A percentile compares a stretch with the other conserved stretches of the same genome.
Conservation (phyloP, 345 rosid genomes). For the Triadica sebifera region DNA sequence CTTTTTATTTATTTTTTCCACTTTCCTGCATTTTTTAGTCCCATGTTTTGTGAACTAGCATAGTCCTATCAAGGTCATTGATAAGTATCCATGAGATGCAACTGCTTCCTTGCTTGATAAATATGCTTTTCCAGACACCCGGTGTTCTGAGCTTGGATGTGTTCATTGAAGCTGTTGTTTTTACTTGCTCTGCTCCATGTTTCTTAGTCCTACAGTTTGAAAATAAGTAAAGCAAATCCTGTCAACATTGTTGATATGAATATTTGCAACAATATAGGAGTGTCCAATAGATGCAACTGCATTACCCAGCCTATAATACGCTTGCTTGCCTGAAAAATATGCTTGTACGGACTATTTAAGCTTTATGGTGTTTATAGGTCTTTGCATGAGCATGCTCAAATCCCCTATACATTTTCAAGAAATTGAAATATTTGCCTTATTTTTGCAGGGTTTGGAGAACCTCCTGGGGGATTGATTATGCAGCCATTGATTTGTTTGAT, state of each 20-base stretch:
- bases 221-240: background rate
- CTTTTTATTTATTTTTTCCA: background rate
- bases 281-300: background rate
- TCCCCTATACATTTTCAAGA: background rate
- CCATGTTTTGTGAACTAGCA: background rate
- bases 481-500: constrained; percentile 15
- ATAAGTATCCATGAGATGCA: background rate
- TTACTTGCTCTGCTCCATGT: background rate
- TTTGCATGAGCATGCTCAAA: background rate
- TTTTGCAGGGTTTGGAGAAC: constrained; percentile 27
- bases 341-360: background rate
- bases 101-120: background rate
- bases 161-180: background rate
- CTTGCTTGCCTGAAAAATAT: background rate
- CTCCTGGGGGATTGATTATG: constrained; percentile 15
- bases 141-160: background rate
- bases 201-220: background rate
- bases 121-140: too few species aligned
- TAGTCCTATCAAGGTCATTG: background rate
- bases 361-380: too few species aligned
- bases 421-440: background rate
- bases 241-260: background rate
- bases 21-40: background rate
- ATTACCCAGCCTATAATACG: background rate
- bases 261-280: background rate